Percentiles rank a stretch among this genome's conserved stretches.
Evolutionary conservation across 495 filamentous ascomycete genomes (phyloP).

Genomic region (Elaphomyces granulatus): DNA sequence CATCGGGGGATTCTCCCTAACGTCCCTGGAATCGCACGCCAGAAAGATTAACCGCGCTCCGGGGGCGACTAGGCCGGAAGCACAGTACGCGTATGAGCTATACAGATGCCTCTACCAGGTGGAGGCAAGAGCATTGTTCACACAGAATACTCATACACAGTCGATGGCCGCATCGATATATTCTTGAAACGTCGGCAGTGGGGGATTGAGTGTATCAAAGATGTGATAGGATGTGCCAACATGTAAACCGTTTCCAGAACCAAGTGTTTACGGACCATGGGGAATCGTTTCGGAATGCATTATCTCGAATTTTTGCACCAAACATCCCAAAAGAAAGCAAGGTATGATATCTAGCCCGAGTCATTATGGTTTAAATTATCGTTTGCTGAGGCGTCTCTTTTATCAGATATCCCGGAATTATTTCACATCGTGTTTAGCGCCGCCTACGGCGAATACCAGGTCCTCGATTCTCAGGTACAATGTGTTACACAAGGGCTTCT

Average conservation of each 20-base stretch:
- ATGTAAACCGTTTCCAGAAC: constrained; percentile 1
- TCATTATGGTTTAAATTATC: too few relatives aligned
- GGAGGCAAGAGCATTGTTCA: background rate
- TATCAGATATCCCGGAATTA: too few relatives aligned
- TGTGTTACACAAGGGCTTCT: background rate
- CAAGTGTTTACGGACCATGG: background rate
- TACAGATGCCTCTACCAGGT: background rate
- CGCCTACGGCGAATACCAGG: background rate
- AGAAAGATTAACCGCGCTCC: background rate
- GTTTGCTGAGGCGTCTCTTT: too few relatives aligned
- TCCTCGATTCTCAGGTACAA: background rate
- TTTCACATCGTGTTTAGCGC: background rate
- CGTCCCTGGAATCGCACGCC: background rate
- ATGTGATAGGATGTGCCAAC: constrained; percentile 2
- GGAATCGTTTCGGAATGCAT: background rate
- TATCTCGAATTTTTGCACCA: background rate
- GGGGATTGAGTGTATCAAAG: constrained; percentile 8
- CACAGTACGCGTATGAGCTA: background rate
- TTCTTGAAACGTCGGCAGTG: constrained; percentile 2
- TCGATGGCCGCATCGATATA: background rate
- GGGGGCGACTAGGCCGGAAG: background rate
- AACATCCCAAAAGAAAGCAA: background rate
- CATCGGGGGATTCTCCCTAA: background rate
- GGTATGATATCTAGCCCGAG: too few relatives aligned
- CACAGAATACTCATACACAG: background rate